phyloP scores from a whole-genome alignment of 495 filamentous ascomycete species.

The Evernia prunastri region DNA sequence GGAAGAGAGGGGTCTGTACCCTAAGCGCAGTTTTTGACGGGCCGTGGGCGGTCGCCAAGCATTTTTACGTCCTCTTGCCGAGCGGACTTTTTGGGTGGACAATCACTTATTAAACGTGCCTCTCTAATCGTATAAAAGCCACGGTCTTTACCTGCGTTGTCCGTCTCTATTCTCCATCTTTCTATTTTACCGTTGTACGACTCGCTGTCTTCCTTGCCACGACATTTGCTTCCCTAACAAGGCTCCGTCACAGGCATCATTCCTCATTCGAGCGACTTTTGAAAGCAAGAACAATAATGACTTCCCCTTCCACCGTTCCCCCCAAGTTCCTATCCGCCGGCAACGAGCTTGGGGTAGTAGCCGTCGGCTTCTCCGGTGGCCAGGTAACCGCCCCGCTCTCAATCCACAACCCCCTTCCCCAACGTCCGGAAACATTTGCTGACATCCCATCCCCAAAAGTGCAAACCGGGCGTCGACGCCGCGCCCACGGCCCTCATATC shows the following conservation, averaged over 20 bases:
- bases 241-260: background rate
- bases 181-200: background rate
- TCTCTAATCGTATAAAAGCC: conserved; percentile 3
- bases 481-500: conserved; percentile 88
- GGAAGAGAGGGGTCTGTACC: conserved; percentile 4
- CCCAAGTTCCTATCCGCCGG: conserved; percentile 75
- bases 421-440: background rate
- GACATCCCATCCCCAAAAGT: conserved; percentile 51
- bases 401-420: background rate
- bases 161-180: background rate
- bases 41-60: background rate
- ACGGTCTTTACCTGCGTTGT: conserved; percentile 10
- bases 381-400: conserved; percentile 55
- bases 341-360: conserved; percentile 81
- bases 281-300: conserved; percentile 41
- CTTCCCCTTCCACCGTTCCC: conserved; percentile 62
- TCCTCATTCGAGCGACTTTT: conserved; percentile 5
- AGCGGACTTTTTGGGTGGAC: background rate
- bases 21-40: conserved; percentile 23
- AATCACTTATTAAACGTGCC: no score
- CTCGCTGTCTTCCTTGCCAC: background rate
- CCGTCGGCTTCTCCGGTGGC: conserved; percentile 94
- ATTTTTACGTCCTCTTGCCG: conserved; percentile 11
- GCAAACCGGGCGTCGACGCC: conserved; percentile 87
- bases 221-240: background rate